Conservation (phyloP, 352 stramenopile species). For the Pythium volutum region DNA sequence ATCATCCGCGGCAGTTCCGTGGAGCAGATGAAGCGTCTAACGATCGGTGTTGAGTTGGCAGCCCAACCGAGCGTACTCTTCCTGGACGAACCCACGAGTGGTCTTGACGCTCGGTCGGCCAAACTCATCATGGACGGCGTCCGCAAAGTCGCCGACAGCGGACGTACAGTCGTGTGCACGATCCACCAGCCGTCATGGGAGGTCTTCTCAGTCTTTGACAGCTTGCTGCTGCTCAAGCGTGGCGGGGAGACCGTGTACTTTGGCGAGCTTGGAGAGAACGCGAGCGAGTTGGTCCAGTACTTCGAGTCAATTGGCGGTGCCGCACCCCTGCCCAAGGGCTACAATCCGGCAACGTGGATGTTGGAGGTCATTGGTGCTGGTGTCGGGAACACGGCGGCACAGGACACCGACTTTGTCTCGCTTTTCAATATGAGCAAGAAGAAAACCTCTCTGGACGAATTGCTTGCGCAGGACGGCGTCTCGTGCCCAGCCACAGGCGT, state of each 20-base stretch:
- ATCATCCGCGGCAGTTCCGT: conserved; percentile 38
- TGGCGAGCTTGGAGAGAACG: conserved; percentile 23
- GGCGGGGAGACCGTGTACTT: conserved; percentile 29
- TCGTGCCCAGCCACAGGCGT: conserved; percentile 26
- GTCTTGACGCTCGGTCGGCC: conserved; percentile 76
- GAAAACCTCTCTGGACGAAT: conserved; percentile 16
- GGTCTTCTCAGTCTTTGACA: conserved; percentile 31
- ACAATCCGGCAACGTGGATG: conserved; percentile 59
- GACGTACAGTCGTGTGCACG: conserved; percentile 78
- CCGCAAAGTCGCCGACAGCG: conserved; percentile 66
- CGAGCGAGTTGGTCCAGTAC: conserved; percentile 35
- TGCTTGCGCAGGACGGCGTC: conserved; percentile 68
- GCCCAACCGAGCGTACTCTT: conserved; percentile 80
- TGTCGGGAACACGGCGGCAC: conserved; percentile 18
- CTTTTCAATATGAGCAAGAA: conserved; percentile 3
- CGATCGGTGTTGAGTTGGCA: conserved; percentile 68
- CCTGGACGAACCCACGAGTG: conserved; percentile 72
- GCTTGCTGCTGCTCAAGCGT: conserved; percentile 24
- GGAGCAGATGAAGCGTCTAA: conserved; percentile 53
- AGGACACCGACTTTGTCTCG: conserved; percentile 13
- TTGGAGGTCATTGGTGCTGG: conserved; percentile 44
- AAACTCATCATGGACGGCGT: conserved; percentile 80
- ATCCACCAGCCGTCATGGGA: conserved; percentile 78
- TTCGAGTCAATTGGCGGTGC: conserved; percentile 48
- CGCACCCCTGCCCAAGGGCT: conserved; percentile 29